Percentiles rank a stretch among this genome's conserved stretches.
phyloP scores from a whole-genome alignment of 1,139 yeast species.

The Blastobotrys malaysiensis region DNA sequence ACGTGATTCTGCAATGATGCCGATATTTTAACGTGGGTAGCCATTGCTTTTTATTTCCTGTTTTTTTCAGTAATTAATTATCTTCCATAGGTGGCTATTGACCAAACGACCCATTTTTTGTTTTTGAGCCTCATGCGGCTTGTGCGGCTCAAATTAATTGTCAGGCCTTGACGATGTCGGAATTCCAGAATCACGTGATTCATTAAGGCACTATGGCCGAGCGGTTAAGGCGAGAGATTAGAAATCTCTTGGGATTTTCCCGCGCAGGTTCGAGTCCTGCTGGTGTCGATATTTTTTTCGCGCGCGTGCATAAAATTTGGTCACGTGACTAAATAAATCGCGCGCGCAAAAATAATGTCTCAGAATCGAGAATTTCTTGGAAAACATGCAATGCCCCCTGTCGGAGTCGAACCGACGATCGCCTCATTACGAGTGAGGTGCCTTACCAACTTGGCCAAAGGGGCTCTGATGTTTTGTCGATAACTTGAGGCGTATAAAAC shows the following conservation, averaged over 20 bases:
- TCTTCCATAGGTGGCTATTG: no score
- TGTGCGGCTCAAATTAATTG: neutral
- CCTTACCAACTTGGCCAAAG: neutral
- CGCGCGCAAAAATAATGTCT: no score
- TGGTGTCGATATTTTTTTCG: conserved; percentile 11
- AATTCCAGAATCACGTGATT: neutral
- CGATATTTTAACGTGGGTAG: no score
- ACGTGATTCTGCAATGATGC: no score
- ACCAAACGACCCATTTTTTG: no score
- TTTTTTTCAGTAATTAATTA: no score
- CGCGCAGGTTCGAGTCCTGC: conserved; percentile 18
- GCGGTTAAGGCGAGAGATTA: conserved; percentile 16
- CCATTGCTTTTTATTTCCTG: no score
- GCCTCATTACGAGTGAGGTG: neutral
- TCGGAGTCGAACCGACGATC: neutral
- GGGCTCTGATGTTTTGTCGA: neutral
- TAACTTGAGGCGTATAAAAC: neutral
- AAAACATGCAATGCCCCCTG: neutral
- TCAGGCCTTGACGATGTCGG: no score
- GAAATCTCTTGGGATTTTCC: conserved; percentile 16
- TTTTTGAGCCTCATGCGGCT: neutral
- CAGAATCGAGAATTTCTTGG: neutral
- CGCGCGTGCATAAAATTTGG: no score
- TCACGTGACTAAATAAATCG: no score
- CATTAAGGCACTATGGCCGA: conserved; percentile 13